These are phyloP conservation scores for Aristolochia californica DNA, from an alignment of 164 flowering plant species.

Conservation along the genomic window DNA sequence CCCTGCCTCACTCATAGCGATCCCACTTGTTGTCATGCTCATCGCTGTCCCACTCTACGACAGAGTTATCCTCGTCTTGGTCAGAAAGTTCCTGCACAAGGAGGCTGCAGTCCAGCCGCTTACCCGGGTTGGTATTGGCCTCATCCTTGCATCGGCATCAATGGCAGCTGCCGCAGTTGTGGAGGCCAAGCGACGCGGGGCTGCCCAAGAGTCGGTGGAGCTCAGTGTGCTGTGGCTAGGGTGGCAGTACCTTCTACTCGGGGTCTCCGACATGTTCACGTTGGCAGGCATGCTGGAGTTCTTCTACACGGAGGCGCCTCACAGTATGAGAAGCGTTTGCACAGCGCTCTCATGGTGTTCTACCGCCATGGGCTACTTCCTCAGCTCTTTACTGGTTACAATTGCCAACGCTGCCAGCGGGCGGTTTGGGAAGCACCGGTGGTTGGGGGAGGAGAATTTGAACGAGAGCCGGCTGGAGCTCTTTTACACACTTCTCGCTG, in stretches of 20 bases:
- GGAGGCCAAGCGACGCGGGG: constrained; percentile 32
- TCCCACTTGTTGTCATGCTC: constrained; percentile 33
- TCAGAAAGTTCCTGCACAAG: constrained; percentile 18
- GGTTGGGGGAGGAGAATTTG: constrained; percentile 42
- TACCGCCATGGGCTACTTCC: constrained; percentile 38
- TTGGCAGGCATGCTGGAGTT: constrained; percentile 41
- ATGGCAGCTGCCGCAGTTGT: constrained; percentile 39
- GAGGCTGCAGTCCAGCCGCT: constrained; percentile 31
- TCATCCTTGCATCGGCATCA: constrained; percentile 28
- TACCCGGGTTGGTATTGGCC: constrained; percentile 39
- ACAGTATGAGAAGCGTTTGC: constrained; percentile 31
- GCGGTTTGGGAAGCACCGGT: constrained; percentile 21
- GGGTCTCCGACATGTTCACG: constrained; percentile 49
- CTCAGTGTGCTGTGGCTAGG: constrained; percentile 38
- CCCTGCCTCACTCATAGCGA: constrained; percentile 39
- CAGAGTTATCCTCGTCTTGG: constrained; percentile 21
- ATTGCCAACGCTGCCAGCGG: constrained; percentile 32
- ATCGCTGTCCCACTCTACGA: constrained; percentile 32
- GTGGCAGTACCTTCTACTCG: constrained; percentile 42
- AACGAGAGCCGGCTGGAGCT: constrained; percentile 42
- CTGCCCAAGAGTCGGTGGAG: constrained; percentile 26
- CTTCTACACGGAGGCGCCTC: constrained; percentile 48
- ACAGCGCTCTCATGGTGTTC: constrained; percentile 45
- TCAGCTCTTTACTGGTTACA: constrained; percentile 39
- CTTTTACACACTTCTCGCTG: constrained; percentile 37